phyloP scores from a whole-genome alignment of 768 basidiomycete species.

The Mycena metata region DNA sequence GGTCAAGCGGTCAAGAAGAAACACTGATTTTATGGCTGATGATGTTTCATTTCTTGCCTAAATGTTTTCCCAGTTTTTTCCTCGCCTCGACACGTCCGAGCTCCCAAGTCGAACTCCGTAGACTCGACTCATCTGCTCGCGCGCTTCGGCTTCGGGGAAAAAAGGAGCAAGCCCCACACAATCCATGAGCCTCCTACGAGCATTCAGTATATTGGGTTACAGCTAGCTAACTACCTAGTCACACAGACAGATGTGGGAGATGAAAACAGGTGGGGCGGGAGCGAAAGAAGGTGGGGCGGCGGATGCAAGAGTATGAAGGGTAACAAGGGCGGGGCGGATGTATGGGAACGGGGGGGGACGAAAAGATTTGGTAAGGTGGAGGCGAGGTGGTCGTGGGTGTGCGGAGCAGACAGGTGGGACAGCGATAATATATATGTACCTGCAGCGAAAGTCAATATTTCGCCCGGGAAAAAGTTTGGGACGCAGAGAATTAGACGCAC shows the following conservation, averaged over 20 bases:
- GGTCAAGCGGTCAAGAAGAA: too few relatives aligned
- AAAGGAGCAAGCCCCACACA: neutral
- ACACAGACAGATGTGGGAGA: slow-evolving; percentile 37
- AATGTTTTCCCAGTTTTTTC: too few relatives aligned
- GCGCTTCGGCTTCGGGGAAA: too few relatives aligned
- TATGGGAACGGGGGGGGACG: neutral
- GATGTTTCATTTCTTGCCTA: too few relatives aligned
- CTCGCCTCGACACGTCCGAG: too few relatives aligned
- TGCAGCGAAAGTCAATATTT: neutral
- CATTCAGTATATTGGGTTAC: slow-evolving; percentile 39
- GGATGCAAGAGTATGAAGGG: neutral
- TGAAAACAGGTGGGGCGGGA: slow-evolving; percentile 8
- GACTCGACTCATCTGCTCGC: too few relatives aligned
- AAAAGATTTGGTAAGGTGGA: neutral
- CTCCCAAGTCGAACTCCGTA: too few relatives aligned
- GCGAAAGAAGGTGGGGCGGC: slow-evolving; percentile 12
- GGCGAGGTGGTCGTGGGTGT: slow-evolving; percentile 7
- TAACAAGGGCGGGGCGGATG: neutral
- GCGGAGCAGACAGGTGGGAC: neutral
- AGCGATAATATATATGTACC: slow-evolving; percentile 27
- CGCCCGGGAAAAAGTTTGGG: neutral
- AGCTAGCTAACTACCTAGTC: slow-evolving; percentile 36
- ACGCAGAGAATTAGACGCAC: neutral
- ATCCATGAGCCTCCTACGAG: slow-evolving; percentile 19
- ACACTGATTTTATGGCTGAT: too few relatives aligned